Conservation (phyloP, 176 grass and related monocot genomes). For the Oryza officinalis region DNA sequence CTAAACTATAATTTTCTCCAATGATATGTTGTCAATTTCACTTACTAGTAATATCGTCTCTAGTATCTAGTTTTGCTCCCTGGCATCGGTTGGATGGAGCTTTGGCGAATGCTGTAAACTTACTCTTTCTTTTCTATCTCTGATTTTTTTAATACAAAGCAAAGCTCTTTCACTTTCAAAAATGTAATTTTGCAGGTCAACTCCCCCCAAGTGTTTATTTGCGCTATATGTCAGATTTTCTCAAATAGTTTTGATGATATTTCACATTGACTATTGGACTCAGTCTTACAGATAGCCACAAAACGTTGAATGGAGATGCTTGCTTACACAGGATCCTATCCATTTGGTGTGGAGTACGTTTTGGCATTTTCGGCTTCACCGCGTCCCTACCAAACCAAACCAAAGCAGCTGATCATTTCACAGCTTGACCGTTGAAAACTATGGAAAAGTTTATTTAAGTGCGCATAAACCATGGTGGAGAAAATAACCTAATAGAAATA, state of each 20-base stretch:
- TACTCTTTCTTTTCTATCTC: too few relatives aligned
- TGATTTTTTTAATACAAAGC: too few relatives aligned
- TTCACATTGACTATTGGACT: neutral
- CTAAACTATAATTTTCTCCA: too few relatives aligned
- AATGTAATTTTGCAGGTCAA: neutral
- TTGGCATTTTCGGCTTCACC: neutral
- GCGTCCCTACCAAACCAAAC: slow-evolving; percentile 28
- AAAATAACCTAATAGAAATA: neutral
- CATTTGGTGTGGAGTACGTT: neutral
- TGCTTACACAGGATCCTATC: slow-evolving; percentile 38
- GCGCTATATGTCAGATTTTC: neutral
- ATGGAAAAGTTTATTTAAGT: neutral
- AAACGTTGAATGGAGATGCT: slow-evolving; percentile 7
- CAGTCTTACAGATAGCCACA: neutral
- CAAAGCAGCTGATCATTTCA: slow-evolving; percentile 1
- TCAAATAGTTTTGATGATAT: neutral
- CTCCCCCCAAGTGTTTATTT: neutral
- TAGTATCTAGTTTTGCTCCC: too few relatives aligned
- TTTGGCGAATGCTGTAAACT: too few relatives aligned
- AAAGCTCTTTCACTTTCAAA: too few relatives aligned
- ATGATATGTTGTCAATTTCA: too few relatives aligned
- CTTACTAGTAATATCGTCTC: too few relatives aligned
- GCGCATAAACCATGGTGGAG: neutral
- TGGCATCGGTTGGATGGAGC: too few relatives aligned
- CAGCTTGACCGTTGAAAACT: slow-evolving; percentile 1